Evolutionary conservation across 2,329 filamentous ascomycete genomes (phyloP).

Genomic region (Pseudofabraea citricarpa): DNA sequence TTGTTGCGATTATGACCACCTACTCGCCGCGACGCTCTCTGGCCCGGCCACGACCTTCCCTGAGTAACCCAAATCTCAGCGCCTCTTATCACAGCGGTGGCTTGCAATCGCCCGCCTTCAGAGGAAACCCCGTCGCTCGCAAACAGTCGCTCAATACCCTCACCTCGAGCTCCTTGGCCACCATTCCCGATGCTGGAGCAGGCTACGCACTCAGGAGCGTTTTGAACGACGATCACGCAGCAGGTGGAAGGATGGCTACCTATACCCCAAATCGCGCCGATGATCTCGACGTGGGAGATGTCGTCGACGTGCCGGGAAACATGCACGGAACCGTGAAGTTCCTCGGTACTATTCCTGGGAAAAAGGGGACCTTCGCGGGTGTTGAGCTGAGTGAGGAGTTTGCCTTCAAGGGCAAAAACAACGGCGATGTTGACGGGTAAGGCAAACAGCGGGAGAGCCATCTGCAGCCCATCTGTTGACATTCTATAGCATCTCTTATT

Average conservation of each 20-base stretch:
- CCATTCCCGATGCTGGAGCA: constrained; percentile 62
- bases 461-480: constrained; percentile 16
- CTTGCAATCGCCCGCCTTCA: constrained; percentile 8
- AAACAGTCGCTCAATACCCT: constrained; percentile 70
- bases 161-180: constrained; percentile 56
- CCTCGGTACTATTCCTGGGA: constrained; percentile 79
- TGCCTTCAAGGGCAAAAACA: constrained; percentile 86
- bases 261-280: constrained; percentile 48
- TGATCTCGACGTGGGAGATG: constrained; percentile 70
- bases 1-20: no score
- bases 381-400: constrained; percentile 83
- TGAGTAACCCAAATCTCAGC: constrained; percentile 48
- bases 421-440: constrained; percentile 91
- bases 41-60: constrained; percentile 26
- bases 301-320: constrained; percentile 86
- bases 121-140: constrained; percentile 37
- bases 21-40: constrained; percentile 26
- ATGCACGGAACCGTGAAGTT: constrained; percentile 91
- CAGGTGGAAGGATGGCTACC: constrained; percentile 44
- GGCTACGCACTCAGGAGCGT: constrained; percentile 57
- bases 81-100: constrained; percentile 16
- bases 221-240: constrained; percentile 34
- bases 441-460: constrained; percentile 25
- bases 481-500: constrained; percentile 63
- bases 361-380: constrained; percentile 86